These are phyloP conservation scores for Malus sieversii DNA, from an alignment of 306 rosid species.

Conservation along the genomic window DNA sequence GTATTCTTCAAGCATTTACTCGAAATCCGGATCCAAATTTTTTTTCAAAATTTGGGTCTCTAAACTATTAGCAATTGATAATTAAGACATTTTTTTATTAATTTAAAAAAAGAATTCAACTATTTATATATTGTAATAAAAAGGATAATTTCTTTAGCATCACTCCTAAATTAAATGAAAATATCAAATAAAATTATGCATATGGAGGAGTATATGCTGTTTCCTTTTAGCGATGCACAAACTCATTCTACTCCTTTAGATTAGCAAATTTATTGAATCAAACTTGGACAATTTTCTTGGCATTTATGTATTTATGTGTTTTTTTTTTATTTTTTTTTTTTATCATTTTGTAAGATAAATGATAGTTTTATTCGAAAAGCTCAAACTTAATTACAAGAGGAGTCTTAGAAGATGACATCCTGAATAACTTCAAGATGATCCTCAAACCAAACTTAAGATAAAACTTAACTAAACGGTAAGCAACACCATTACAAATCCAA, in stretches of 20 bases:
- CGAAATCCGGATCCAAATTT: not conserved
- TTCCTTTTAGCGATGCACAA: not conserved
- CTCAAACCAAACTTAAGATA: not conserved
- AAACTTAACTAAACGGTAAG: not conserved
- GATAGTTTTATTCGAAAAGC: not conserved
- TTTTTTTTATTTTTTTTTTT: too few relatives aligned
- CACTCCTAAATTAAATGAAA: too few relatives aligned
- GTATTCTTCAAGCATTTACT: not conserved
- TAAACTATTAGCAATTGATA: too few relatives aligned
- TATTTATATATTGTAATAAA: too few relatives aligned
- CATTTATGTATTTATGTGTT: too few relatives aligned
- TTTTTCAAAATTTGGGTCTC: too few relatives aligned
- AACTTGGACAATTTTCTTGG: not conserved
- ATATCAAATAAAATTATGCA: too few relatives aligned
- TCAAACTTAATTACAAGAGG: not conserved
- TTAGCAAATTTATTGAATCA: not conserved
- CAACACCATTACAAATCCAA: not conserved
- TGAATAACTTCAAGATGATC: not conserved
- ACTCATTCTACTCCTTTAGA: not conserved
- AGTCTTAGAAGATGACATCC: not conserved
- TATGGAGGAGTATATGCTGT: not conserved
- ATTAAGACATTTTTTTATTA: too few relatives aligned
- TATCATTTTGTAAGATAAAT: not conserved
- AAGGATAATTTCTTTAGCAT: too few relatives aligned
- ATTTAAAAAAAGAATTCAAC: too few relatives aligned